These are phyloP conservation scores for Ogataea glucozyma DNA, from an alignment of 805 yeast genomes.

Conservation along the genomic window DNA sequence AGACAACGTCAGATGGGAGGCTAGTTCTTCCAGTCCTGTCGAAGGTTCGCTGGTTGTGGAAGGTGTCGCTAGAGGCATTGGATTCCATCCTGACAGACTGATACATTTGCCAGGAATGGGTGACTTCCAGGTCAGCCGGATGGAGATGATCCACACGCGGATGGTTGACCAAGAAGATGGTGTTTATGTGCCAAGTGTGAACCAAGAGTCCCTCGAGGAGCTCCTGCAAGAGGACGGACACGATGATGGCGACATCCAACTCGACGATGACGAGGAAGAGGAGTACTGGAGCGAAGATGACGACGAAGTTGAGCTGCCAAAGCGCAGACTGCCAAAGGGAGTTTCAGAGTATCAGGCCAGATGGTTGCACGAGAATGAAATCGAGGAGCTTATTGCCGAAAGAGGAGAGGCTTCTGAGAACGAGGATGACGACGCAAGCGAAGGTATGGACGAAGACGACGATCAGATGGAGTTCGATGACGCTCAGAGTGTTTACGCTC, in stretches of 20 bases:
- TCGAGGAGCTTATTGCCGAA: constrained; percentile 41
- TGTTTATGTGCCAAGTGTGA: constrained; percentile 37
- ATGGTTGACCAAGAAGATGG: constrained; percentile 23
- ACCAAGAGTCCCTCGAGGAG: constrained; percentile 61
- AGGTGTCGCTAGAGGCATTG: constrained; percentile 86
- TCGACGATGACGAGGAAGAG: constrained; percentile 38
- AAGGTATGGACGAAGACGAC: constrained; percentile 34
- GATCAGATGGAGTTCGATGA: not conserved
- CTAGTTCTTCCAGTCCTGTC: constrained; percentile 23
- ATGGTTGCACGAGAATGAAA: constrained; percentile 69
- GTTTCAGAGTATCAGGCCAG: constrained; percentile 75
- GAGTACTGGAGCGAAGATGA: constrained; percentile 32
- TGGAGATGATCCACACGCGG: constrained; percentile 50
- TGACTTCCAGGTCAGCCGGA: constrained; percentile 73
- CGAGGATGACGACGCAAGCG: constrained; percentile 41
- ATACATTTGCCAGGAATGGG: constrained; percentile 90
- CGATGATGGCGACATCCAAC: constrained; percentile 42
- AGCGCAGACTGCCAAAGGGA: constrained; percentile 59
- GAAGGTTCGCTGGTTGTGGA: constrained; percentile 56
- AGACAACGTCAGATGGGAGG: constrained; percentile 53
- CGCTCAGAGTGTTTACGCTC: constrained; percentile 4
- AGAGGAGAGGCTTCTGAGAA: constrained; percentile 46
- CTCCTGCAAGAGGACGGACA: constrained; percentile 53
- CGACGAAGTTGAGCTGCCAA: constrained; percentile 31
- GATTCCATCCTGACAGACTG: constrained; percentile 73